These are phyloP conservation scores for Gossypium mustelinum DNA, from an alignment of 345 rosid species.

Conservation along the genomic window DNA sequence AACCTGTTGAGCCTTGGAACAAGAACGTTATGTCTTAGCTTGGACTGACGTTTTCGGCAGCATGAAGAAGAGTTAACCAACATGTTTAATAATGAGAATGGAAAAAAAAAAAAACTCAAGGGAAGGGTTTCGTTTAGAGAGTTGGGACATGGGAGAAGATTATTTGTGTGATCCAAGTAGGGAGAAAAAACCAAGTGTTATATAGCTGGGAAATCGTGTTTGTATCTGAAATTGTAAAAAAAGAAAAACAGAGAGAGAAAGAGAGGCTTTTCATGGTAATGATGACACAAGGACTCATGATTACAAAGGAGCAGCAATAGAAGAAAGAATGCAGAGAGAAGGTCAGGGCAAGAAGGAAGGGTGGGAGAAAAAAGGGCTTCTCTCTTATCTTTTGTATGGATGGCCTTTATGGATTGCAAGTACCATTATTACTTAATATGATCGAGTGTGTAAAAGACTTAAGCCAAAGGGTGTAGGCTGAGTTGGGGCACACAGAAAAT, in stretches of 20 bases:
- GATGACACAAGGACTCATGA: slow-evolving; percentile 63
- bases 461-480: background rate
- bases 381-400: background rate
- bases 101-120: background rate
- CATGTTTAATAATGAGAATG: slow-evolving; percentile 21
- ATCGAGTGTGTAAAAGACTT: background rate
- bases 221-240: background rate
- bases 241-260: slow-evolving; percentile 19
- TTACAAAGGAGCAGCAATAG: slow-evolving; percentile 50
- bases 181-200: slow-evolving; percentile 15
- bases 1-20: slow-evolving; percentile 32
- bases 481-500: slow-evolving; percentile 23
- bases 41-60: slow-evolving; percentile 16
- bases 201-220: slow-evolving; percentile 27
- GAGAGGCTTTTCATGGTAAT: slow-evolving; percentile 47
- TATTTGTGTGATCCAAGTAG: slow-evolving; percentile 7
- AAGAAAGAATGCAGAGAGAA: slow-evolving; percentile 32
- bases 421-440: background rate
- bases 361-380: background rate
- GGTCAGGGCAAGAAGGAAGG: background rate
- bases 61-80: slow-evolving; percentile 26
- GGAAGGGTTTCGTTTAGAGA: background rate
- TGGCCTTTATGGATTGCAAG: background rate
- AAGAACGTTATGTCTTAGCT: slow-evolving; percentile 18
- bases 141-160: background rate